phyloP scores from a whole-genome alignment of 495 filamentous ascomycete genomes.

The Penicillium silybi region DNA sequence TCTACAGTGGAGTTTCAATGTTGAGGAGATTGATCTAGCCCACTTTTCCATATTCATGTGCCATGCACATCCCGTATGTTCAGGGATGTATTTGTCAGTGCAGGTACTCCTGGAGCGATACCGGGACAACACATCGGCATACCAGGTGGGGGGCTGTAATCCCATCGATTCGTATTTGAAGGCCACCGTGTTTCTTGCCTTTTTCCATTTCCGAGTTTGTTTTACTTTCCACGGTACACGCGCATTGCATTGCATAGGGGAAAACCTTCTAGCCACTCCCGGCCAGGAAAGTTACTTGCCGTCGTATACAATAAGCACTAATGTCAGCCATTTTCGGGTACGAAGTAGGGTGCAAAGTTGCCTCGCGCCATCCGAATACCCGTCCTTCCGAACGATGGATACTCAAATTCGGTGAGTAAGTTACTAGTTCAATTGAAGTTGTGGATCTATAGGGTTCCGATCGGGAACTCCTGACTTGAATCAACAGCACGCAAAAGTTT shows the following conservation, averaged over 20 bases:
- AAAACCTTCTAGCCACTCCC: neutral
- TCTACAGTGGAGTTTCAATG: neutral
- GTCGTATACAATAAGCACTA: neutral
- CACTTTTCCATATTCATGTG: neutral
- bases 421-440: too few relatives aligned
- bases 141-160: neutral
- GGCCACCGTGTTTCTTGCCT: too few relatives aligned
- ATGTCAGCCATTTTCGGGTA: neutral
- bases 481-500: too few relatives aligned
- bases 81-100: neutral
- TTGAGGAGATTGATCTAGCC: neutral
- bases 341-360: too few relatives aligned
- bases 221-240: neutral
- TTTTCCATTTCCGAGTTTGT: neutral
- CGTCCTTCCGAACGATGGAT: too few relatives aligned
- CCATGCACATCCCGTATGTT: neutral
- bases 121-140: neutral
- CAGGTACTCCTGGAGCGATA: neutral
- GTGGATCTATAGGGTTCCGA: too few relatives aligned
- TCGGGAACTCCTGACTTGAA: neutral
- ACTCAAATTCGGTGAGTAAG: too few relatives aligned
- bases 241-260: neutral
- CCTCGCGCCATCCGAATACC: too few relatives aligned
- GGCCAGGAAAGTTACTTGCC: neutral
- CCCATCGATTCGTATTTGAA: neutral